phyloP scores from a whole-genome alignment of 1,284 basidiomycete genomes.

The Malassezia cuniculi region DNA sequence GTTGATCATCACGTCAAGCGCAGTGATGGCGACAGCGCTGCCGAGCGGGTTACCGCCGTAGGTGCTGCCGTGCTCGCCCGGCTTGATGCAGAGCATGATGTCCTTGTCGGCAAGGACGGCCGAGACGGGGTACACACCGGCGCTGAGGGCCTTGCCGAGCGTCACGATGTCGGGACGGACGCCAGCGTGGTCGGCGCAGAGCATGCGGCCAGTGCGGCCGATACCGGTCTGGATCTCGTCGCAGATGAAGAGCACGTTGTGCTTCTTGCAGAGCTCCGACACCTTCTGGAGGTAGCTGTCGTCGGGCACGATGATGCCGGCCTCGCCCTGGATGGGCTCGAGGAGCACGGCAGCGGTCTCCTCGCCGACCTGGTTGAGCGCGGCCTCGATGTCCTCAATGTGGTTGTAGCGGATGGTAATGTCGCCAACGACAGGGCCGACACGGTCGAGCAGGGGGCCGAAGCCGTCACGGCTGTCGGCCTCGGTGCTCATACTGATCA shows the following conservation, averaged over 20 bases:
- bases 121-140: constrained; percentile 93
- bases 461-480: constrained; percentile 75
- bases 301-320: constrained; percentile 87
- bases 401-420: constrained; percentile 38
- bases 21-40: constrained; percentile 83
- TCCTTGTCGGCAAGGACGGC: constrained; percentile 79
- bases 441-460: constrained; percentile 73
- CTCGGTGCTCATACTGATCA: constrained; percentile 92
- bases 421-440: constrained; percentile 56
- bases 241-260: constrained; percentile 87
- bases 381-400: constrained; percentile 63
- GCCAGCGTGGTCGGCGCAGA: constrained; percentile 62
- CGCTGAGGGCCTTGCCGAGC: constrained; percentile 88
- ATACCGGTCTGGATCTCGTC: constrained; percentile 83
- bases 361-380: constrained; percentile 67
- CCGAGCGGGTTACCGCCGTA: constrained; percentile 72
- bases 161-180: constrained; percentile 84
- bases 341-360: constrained; percentile 84
- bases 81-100: constrained; percentile 84
- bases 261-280: constrained; percentile 73
- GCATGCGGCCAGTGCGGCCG: constrained; percentile 37
- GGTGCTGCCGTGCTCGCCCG: constrained; percentile 96
- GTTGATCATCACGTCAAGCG: constrained; percentile 72
- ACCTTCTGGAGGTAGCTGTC: constrained; percentile 69
- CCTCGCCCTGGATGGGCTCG: constrained; percentile 96